A percentile compares a stretch with the other conserved stretches of the same genome.
phyloP scores from a whole-genome alignment of 2,329 filamentous ascomycete genomes.

The Bipolaris oryzae region DNA sequence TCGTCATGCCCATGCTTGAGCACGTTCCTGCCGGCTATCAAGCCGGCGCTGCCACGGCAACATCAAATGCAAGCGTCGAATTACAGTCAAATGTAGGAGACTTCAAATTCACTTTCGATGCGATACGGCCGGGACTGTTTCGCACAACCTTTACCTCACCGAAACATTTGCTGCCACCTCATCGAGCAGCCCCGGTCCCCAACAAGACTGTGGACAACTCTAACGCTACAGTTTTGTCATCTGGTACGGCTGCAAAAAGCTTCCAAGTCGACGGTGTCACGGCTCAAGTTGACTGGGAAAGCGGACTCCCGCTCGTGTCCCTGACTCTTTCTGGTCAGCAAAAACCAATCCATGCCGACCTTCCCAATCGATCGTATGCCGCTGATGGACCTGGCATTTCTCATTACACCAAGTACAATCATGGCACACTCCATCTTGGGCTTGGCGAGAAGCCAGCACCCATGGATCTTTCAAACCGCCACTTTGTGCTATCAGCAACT shows the following conservation, averaged over 20 bases:
- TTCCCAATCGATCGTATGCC: conserved; percentile 69
- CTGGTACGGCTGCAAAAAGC: conserved; percentile 46
- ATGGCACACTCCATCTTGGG: conserved; percentile 69
- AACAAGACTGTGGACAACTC: conserved; percentile 43
- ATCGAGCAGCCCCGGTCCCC: conserved; percentile 63
- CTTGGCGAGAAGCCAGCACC: conserved; percentile 75
- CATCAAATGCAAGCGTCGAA: conserved; percentile 39
- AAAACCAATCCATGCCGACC: conserved; percentile 65
- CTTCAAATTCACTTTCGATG: conserved; percentile 67
- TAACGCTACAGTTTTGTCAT: conserved; percentile 42
- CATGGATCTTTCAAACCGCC: conserved; percentile 71
- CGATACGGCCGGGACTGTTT: conserved; percentile 67
- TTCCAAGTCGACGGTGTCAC: conserved; percentile 58
- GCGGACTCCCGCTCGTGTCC: conserved; percentile 61
- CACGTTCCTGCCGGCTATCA: conserved; percentile 47
- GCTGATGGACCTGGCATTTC: conserved; percentile 66
- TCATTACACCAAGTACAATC: conserved; percentile 69
- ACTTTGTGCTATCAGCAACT: conserved; percentile 70
- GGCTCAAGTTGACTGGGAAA: conserved; percentile 65
- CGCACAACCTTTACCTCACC: conserved; percentile 69
- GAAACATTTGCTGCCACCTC: conserved; percentile 67
- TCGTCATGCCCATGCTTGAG: conserved; percentile 58
- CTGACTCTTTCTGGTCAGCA: conserved; percentile 58
- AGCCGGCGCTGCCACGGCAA: conserved; percentile 31
- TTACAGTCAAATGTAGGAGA: conserved; percentile 53